These are phyloP conservation scores for Boletellus ananas DNA, from an alignment of 768 basidiomycete genomes.

Conservation along the genomic window DNA sequence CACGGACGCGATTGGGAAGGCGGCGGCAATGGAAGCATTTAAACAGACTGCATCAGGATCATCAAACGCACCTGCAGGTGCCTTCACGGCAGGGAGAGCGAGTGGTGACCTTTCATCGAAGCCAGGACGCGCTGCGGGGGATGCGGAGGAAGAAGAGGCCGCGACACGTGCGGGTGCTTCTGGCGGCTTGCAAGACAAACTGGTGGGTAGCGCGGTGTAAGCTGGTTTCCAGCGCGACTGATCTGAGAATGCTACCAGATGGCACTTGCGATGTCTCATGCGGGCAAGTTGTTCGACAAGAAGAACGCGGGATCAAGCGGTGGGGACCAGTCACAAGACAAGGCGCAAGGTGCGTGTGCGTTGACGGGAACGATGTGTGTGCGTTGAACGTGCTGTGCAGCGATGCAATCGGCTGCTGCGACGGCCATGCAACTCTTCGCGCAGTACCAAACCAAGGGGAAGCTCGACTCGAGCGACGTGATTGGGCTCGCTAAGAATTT, in stretches of 20 bases:
- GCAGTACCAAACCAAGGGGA: conserved; percentile 24
- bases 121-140: not conserved
- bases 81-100: conserved; percentile 6
- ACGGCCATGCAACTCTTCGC: conserved; percentile 27
- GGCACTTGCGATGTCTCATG: conserved; percentile 30
- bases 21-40: conserved; percentile 30
- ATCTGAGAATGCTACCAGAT: conserved; percentile 12
- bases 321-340: conserved; percentile 14
- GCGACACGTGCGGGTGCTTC: conserved; percentile 2
- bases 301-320: conserved; percentile 23
- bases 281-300: conserved; percentile 32
- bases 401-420: conserved; percentile 32
- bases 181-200: conserved; percentile 28
- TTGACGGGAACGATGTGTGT: not conserved
- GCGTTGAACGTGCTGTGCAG: conserved; percentile 7
- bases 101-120: conserved; percentile 1
- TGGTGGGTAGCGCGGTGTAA: conserved; percentile 16
- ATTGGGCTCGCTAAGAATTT: conserved; percentile 26
- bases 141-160: conserved; percentile 4
- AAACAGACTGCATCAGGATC: conserved; percentile 22
- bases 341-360: conserved; percentile 24
- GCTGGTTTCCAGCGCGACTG: not conserved
- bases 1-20: conserved; percentile 23
- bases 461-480: conserved; percentile 28
- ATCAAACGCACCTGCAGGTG: conserved; percentile 17